Base-by-base conservation (phyloP, 2,329 filamentous ascomycete genomes). In the Lachnellula hyalina region DNA sequence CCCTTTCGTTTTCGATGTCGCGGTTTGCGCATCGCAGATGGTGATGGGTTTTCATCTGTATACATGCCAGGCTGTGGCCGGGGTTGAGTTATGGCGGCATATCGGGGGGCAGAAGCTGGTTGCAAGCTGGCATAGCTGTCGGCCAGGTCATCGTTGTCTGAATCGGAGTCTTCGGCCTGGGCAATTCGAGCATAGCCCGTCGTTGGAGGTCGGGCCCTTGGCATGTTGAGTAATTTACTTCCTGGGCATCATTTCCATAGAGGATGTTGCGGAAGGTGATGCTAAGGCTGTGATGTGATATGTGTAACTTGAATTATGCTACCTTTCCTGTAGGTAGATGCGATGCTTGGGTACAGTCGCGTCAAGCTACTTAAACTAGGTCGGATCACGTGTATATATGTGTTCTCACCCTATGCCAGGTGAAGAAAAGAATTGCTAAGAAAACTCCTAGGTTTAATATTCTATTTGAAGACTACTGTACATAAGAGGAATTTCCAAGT, bases 141-240 rank as follows among this genome's bases (percentile, higher is more conserved):
- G 58, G 76, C 71, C 61, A 84, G 68, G 68, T 83, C 77, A 53
- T 87, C 84, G 54, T 86, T 81, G 60, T 89, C 85, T 52, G 85
- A 87, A 54, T 87, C 84, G 67, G 86, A 79, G 63, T 86, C 84
- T 68, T 92, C 89, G 63, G 88, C 89, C 73, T 94, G 89, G 60
- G 89, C 86, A 55, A 94, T 84, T 68, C 87, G 87, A 72, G 90
- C 89, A 74, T 94, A 94, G 72, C 89, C 89, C 61, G 89, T 92
- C 44, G 86, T 89, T 55, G 86, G 79, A 58, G 86, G 88, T 57
- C 68, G 58, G 52, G 61, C 63, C 59, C 61, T 65, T 41, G 63
- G 65, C 67, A 69, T 69, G 17, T 42, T 57, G 23, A n/a, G 48
- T 14, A 1, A 15, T 32, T 28, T 32, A 46, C 5, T 23, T 46